These are phyloP conservation scores for Phytophthora tubulina DNA, from an alignment of 352 stramenopile species.

Conservation along the genomic window DNA sequence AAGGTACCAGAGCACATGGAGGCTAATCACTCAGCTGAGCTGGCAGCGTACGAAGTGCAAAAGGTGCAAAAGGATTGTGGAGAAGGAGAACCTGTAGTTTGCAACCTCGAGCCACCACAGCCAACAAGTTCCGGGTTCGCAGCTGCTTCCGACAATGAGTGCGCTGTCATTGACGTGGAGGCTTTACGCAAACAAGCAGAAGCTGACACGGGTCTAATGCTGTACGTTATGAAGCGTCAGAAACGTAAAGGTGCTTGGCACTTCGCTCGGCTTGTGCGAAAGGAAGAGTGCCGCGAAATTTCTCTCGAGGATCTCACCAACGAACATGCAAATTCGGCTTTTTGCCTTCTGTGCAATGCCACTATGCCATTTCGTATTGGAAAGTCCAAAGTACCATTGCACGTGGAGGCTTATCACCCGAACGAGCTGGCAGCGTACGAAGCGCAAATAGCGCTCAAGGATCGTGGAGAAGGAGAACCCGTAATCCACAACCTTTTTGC, in stretches of 20 bases:
- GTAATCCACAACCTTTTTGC: too few relatives aligned
- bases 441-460: neutral
- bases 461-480: too few relatives aligned
- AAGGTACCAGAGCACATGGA: constrained; percentile 15
- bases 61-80: neutral
- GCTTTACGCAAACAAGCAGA: neutral
- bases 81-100: neutral
- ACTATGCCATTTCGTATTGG: constrained; percentile 11
- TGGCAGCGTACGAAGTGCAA: neutral
- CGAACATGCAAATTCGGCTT: constrained; percentile 4
- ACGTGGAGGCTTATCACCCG: constrained; percentile 1
- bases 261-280: constrained; percentile 8
- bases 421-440: neutral
- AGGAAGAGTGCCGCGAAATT: neutral
- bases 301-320: neutral
- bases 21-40: neutral
- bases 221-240: constrained; percentile 11
- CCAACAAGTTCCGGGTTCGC: too few relatives aligned
- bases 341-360: constrained; percentile 10
- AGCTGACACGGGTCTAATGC: neutral
- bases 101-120: neutral
- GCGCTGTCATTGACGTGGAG: neutral
- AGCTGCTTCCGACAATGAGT: neutral
- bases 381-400: constrained; percentile 7
- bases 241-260: constrained; percentile 16